phyloP scores from a whole-genome alignment of 2,329 filamentous ascomycete species.

The Stagonosporopsis rhizophila region DNA sequence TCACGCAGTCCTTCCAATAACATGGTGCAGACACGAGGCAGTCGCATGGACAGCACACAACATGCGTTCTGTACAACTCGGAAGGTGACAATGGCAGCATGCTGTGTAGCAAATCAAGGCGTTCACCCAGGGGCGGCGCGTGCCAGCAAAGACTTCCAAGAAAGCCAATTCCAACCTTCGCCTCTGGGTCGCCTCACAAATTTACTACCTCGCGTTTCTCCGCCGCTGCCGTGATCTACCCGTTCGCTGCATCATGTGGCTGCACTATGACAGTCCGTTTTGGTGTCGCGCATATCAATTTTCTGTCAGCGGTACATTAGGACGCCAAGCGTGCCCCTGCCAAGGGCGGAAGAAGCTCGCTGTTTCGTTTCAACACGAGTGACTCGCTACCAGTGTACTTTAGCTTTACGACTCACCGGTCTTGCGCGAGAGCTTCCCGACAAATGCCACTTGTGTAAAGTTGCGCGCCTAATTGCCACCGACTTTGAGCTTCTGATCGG shows the following conservation, averaged over 20 bases:
- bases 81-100: not conserved
- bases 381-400: constrained; percentile 1
- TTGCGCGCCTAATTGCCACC: not conserved
- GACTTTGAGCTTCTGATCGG: constrained; percentile 4
- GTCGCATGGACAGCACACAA: constrained; percentile 12
- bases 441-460: constrained; percentile 8
- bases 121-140: not conserved
- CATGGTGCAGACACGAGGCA: constrained; percentile 20
- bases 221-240: constrained; percentile 10
- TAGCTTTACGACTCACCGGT: constrained; percentile 6
- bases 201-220: not conserved
- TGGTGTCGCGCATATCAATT: not conserved
- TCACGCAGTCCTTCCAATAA: constrained; percentile 16
- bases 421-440: not conserved
- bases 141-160: not conserved
- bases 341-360: constrained; percentile 10
- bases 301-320: not conserved
- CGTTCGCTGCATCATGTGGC: constrained; percentile 2
- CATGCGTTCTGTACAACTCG: constrained; percentile 8
- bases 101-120: not conserved
- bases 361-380: constrained; percentile 18
- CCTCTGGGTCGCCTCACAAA: not conserved
- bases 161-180: constrained; percentile 5
- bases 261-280: not conserved
- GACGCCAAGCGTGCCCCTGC: constrained; percentile 18